A percentile compares a stretch with the other conserved stretches of the same genome.
Conservation (phyloP, 768 basidiomycete genomes). For the Russula ochroleuca region DNA sequence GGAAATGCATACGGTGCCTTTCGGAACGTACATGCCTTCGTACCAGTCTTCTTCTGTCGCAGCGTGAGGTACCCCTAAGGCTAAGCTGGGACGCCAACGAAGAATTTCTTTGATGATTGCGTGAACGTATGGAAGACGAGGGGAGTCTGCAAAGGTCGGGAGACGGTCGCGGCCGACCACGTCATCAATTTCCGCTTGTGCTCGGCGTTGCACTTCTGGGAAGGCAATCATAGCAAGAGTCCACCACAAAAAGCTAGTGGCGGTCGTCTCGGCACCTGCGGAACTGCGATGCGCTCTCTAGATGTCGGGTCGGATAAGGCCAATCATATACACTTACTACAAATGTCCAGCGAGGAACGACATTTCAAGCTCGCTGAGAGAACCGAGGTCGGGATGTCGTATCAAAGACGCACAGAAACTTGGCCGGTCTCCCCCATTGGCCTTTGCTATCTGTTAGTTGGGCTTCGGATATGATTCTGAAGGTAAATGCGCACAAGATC, state of each 20-base stretch:
- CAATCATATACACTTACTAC: not conserved
- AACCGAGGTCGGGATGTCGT: not conserved
- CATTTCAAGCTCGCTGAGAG: not conserved
- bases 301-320: not conserved
- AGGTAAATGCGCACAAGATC: not conserved
- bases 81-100: conserved; percentile 7
- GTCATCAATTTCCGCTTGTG: conserved; percentile 24
- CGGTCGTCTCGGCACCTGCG: conserved; percentile 13
- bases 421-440: not conserved
- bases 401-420: conserved; percentile 9
- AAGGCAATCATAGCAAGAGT: conserved; percentile 21
- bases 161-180: conserved; percentile 22
- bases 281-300: not conserved
- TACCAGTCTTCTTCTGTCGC: conserved; percentile 33
- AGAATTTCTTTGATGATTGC: conserved; percentile 24
- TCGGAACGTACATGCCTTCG: conserved; percentile 34
- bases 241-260: conserved; percentile 15
- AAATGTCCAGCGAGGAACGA: not conserved
- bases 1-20: conserved; percentile 35
- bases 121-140: conserved; percentile 26
- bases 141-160: conserved; percentile 22
- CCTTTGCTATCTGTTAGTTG: not conserved
- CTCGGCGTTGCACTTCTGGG: conserved; percentile 16
- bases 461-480: too few relatives aligned
- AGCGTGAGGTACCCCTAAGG: not conserved